Evolutionary conservation across 352 stramenopile species (phyloP), one percentile per base, ranked within the genome.

Genomic region (Phytophthora niederhauseri): DNA sequence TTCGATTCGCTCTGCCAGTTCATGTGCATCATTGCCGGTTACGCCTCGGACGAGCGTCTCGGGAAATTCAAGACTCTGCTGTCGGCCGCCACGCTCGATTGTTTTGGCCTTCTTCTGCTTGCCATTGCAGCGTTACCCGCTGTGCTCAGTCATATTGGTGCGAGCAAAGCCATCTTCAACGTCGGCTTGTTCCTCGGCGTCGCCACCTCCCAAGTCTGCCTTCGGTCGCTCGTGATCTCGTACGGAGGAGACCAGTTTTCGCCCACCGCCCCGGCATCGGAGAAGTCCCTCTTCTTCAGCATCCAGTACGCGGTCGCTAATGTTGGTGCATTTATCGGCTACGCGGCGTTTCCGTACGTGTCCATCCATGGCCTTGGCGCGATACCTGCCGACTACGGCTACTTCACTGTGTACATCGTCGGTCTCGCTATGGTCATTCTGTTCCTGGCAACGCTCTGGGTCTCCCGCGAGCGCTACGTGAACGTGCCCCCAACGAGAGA

Each of bases 1-100:
- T 89, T 68, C 64, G 82, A 77, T 20, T 89, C 78, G n/a, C 64
- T 90, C n/a, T 75, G 70, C 20, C 83, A 90, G 65, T 70, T 89
- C 66, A 64, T 77, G 31, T 80, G 78, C 34, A 66, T 90, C 31
- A 69, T 88, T 2, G 80, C 77, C 19, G 80, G 68, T 1, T 88
- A 86, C 73, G 53, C 85, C 9, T 73, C 78, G 15, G 78, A 91
- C 57, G 78, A 88, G 36, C 69, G 68, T 41, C 79, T 89, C 43
- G 77, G 79, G 12, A 76, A 75, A 22, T 71, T 68, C 51, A 75
- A 71, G 20, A 75, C 61, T 17, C 53, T 68, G 38, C 36, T 74
- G 7, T 66, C 45, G 3, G 19, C 45, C 9, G 45, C 45, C 8
- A 17, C 45, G 8, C 1, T 51, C 45, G 19, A 51, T 8, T 51